Conservation (phyloP, 768 basidiomycete genomes). For the Calocybe indica region DNA sequence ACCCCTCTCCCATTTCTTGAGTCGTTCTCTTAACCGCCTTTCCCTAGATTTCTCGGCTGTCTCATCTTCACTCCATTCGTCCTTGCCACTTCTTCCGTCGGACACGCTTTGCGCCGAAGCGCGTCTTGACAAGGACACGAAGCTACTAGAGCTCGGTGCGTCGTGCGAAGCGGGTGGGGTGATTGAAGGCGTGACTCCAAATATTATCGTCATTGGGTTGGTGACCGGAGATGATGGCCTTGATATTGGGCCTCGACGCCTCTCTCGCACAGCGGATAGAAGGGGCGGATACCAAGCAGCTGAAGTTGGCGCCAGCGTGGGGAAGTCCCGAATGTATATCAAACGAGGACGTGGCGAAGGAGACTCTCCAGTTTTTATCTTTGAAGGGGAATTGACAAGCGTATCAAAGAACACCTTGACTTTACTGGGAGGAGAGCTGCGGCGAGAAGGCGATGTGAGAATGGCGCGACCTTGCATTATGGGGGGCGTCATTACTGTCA, state of each 20-base stretch:
- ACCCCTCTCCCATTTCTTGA: constrained; percentile 70
- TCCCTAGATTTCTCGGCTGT: constrained; percentile 63
- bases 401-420: constrained; percentile 72
- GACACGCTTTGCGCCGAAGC: constrained; percentile 24
- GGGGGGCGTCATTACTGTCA: constrained; percentile 35
- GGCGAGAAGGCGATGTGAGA: constrained; percentile 34
- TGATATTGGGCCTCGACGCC: constrained; percentile 61
- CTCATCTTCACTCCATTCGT: constrained; percentile 66
- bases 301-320: constrained; percentile 66
- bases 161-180: constrained; percentile 33
- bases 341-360: constrained; percentile 52
- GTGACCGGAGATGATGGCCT: constrained; percentile 52
- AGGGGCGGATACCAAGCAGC: constrained; percentile 79
- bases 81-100: constrained; percentile 28
- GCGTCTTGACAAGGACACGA: constrained; percentile 9
- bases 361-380: constrained; percentile 20
- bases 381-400: constrained; percentile 57
- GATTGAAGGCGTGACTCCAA: constrained; percentile 83
- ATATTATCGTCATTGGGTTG: constrained; percentile 77
- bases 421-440: constrained; percentile 44
- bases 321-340: constrained; percentile 80
- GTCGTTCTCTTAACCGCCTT: constrained; percentile 61
- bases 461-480: constrained; percentile 32
- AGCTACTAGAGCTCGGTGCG: constrained; percentile 27
- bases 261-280: constrained; percentile 68